A percentile compares a stretch with the other conserved stretches of the same genome.
phyloP scores from a whole-genome alignment of 306 rosid genomes.

The Betula pendula region DNA sequence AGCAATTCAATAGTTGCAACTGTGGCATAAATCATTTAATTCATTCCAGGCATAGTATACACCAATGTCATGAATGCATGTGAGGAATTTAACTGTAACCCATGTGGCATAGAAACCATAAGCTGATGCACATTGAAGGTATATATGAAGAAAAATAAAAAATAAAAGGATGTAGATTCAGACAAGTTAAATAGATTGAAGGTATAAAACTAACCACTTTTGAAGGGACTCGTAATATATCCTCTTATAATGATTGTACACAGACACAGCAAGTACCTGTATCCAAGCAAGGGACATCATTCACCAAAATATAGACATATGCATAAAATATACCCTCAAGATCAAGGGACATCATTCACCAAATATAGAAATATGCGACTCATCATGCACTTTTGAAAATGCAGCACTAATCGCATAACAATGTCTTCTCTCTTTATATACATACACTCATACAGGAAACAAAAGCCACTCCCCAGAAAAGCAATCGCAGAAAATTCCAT shows the following conservation, averaged over 20 bases:
- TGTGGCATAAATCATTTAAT: neutral
- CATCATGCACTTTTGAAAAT: neutral
- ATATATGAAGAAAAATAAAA: neutral
- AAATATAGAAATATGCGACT: conserved; percentile 3
- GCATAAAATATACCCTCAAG: too few species aligned
- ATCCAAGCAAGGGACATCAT: conserved; percentile 5
- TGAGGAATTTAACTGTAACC: neutral
- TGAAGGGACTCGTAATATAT: conserved; percentile 58
- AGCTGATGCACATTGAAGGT: neutral
- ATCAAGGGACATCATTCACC: too few species aligned
- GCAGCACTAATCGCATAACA: neutral
- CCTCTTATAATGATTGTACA: conserved; percentile 95
- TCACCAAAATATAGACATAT: neutral
- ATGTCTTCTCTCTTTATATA: neutral
- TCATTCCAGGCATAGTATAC: neutral
- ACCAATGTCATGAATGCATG: neutral
- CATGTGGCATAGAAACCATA: neutral
- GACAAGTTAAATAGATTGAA: conserved; percentile 6
- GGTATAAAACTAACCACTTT: conserved; percentile 58
- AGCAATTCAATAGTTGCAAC: neutral
- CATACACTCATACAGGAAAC: neutral
- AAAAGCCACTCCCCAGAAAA: too few species aligned
- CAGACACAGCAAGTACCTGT: conserved; percentile 96
- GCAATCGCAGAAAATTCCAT: too few species aligned
- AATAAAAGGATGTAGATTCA: neutral